These are phyloP conservation scores for Colletotrichum noveboracense DNA, from an alignment of 2,329 filamentous ascomycete genomes.

Conservation along the genomic window DNA sequence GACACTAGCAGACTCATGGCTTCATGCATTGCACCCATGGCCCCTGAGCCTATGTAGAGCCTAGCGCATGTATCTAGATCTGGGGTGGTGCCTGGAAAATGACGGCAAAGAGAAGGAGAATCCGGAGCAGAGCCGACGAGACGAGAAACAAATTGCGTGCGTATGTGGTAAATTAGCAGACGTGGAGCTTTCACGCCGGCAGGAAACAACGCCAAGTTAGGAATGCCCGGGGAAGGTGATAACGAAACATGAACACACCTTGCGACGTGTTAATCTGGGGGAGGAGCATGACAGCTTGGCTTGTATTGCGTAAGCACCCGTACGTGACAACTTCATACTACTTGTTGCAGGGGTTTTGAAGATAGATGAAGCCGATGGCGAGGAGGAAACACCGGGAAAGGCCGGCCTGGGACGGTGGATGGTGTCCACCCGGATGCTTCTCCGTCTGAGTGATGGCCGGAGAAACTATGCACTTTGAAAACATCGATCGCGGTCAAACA, in stretches of 20 bases:
- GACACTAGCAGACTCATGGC: not conserved
- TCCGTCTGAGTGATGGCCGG: not conserved
- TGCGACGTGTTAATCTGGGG: not conserved
- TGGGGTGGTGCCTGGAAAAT: not conserved
- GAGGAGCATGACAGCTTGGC: not conserved
- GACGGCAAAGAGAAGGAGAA: not conserved
- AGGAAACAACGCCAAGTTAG: constrained; percentile 1
- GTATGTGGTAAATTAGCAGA: not conserved
- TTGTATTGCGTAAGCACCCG: not conserved
- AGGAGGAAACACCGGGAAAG: not conserved
- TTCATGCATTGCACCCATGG: not conserved
- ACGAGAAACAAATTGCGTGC: not conserved
- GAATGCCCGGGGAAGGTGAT: not conserved
- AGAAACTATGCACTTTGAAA: not conserved
- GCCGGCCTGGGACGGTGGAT: not conserved
- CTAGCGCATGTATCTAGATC: not conserved
- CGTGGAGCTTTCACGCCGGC: not conserved
- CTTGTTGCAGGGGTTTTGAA: not conserved
- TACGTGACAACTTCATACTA: not conserved
- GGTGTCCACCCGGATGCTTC: not conserved
- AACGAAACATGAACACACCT: not conserved
- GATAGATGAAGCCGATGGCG: not conserved
- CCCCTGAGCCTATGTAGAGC: not conserved
- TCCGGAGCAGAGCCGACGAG: not conserved
- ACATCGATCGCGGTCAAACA: not conserved